Evolutionary conservation across 345 rosid genomes (phyloP), one percentile per base, ranked within the genome.

Genomic region (Brassica juncea): DNA sequence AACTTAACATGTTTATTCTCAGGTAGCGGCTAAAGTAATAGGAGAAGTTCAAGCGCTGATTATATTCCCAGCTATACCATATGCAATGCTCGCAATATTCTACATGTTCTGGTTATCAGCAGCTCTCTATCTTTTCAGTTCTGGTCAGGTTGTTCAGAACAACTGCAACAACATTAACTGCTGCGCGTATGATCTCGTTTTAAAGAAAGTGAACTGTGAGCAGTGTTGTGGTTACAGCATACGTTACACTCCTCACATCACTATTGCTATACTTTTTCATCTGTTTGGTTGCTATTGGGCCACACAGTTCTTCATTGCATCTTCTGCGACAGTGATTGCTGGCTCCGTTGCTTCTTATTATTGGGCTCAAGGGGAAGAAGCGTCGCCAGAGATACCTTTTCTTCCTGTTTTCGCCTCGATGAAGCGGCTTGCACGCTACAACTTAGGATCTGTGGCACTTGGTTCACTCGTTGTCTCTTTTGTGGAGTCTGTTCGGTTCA

Each of bases 1-100:
- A 35, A 35, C 9, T 6, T 35, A 35, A 35, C 39, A 35, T 6
- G 39, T 35, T 35, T 35, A 70, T 79, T 32, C 71, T 8, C 89
- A 94, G 99, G 99, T 95, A 57, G 98, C 99, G 76, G 98, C 98
- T 21, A 95, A 95, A 86, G 94, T 95, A 74, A 88, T 95, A 19
- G 96, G 98, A 79, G 99, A 95, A 88, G 98, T 91, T 77, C 98
- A 87, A 80, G 99, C 98, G 0, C 89, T 95, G 77, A 88, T 95
- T 61, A 87, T 95, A 64, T 95, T 89, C 82, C 98, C 99, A 3
- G 78, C 88, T 81, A 84, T 93, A 64, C 99, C 98, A 47, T 91
- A 88, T 70, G 82, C 73, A 1, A 79, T 91, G 77, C 97, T 95
- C 4, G 98, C 90, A 6, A 73, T 95, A 68, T 95, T 95, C 86